Percentiles rank a stretch among this genome's conserved stretches.
These are phyloP conservation scores for Paecilomyces formosus DNA, from an alignment of 2,329 filamentous ascomycete genomes.

Conservation along the genomic window DNA sequence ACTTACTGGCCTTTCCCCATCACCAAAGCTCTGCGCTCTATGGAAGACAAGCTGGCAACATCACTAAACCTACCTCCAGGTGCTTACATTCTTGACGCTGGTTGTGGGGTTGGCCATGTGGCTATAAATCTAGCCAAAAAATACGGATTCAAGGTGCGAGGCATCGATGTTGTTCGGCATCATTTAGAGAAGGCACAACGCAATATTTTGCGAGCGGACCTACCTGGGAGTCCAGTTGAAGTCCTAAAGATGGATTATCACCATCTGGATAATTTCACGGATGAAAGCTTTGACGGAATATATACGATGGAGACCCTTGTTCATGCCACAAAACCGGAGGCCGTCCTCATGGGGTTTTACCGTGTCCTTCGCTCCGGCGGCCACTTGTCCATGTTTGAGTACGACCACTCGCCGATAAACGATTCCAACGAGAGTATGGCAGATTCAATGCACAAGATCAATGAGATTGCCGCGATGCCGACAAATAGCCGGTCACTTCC, in stretches of 20 bases:
- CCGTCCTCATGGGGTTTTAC: constrained; percentile 40
- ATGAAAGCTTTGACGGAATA: constrained; percentile 41
- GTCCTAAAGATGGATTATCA: constrained; percentile 46
- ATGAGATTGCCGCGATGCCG: constrained; percentile 41
- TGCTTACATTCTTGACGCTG: constrained; percentile 44
- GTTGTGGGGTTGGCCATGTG: constrained; percentile 45
- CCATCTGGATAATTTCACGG: constrained; percentile 35
- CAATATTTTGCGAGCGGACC: constrained; percentile 27
- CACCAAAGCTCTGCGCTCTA: constrained; percentile 32
- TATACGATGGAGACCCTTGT: constrained; percentile 54
- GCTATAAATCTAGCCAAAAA: constrained; percentile 41
- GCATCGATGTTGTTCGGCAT: constrained; percentile 44
- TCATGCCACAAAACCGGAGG: constrained; percentile 42
- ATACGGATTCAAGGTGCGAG: constrained; percentile 33
- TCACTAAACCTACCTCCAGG: constrained; percentile 32
- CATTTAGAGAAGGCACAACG: constrained; percentile 39
- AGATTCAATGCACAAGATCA: constrained; percentile 30
- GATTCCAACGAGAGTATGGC: constrained; percentile 16
- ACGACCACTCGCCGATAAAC: constrained; percentile 33
- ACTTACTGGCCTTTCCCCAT: constrained; percentile 45
- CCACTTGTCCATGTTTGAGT: constrained; percentile 40
- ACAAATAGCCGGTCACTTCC: constrained; percentile 32
- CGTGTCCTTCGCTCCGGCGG: constrained; percentile 44
- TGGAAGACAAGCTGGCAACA: constrained; percentile 44
- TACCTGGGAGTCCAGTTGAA: constrained; percentile 18